Conservation (phyloP, 805 yeast species). For the Candida pseudofarinosa region DNA sequence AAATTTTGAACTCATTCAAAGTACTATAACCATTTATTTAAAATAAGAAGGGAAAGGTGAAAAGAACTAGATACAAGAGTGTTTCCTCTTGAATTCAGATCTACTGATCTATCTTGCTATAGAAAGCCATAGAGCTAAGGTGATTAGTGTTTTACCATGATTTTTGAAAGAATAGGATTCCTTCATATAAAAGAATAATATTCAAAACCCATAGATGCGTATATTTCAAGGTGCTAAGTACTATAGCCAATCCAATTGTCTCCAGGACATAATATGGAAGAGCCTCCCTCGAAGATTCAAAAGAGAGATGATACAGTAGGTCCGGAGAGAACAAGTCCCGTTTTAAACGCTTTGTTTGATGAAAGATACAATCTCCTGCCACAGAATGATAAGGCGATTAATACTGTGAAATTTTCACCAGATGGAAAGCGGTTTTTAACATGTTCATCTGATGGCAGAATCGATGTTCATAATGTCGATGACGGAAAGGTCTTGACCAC, state of each 20-base stretch:
- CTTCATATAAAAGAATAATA: background rate
- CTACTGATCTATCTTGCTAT: no score
- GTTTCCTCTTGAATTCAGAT: no score
- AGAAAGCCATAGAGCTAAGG: no score
- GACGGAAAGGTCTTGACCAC: constrained; percentile 28
- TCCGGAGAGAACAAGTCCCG: background rate
- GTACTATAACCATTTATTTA: no score
- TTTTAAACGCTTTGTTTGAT: constrained; percentile 3
- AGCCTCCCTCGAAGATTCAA: constrained; percentile 3
- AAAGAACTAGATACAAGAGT: no score
- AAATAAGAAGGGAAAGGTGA: no score
- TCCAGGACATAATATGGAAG: constrained; percentile 3
- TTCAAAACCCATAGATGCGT: no score
- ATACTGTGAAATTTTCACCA: constrained; percentile 59
- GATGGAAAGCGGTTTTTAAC: constrained; percentile 57
- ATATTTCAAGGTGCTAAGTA: no score
- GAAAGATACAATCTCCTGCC: constrained; percentile 3
- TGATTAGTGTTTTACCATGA: no score
- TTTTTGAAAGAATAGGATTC: constrained; percentile 14
- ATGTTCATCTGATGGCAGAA: constrained; percentile 28
- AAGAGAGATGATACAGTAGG: background rate
- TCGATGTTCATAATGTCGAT: constrained; percentile 21
- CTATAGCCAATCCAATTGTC: no score
- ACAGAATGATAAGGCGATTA: constrained; percentile 14
- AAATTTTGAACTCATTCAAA: no score